Evolutionary conservation across 192 early-diverging fungal genomes (phyloP), one percentile per base, ranked within the genome.

Genomic region (Dissophora globulifera): DNA sequence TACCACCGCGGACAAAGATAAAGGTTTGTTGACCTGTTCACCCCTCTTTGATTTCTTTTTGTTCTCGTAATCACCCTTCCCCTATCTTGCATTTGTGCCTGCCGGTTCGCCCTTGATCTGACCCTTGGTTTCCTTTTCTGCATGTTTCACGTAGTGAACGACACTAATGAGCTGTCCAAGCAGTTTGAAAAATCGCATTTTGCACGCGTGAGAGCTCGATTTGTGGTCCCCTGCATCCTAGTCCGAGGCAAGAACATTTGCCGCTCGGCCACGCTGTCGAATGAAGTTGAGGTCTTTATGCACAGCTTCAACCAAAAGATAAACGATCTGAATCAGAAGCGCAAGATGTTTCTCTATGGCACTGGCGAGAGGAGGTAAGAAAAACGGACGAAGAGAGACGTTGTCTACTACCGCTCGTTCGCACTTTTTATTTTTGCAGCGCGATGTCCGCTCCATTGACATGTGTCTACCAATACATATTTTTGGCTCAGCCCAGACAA

Each of bases 151-250:
- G 17, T 47, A 71, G 76, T 79, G 29, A 79, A 79, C 19, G 76
- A 79, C 33, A 69, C 69, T 30, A 33, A 63, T 3, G 76, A 70
- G 53, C 53, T 79, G 17, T 52, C 69, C 11, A 69, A 64, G 33
- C 76, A 70, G 27, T 79, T 79, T 55, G 67, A 71, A 19, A 79
- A 79, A 13, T 79, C 76, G 23, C 76, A 71, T 35, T 79, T 79
- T 61, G 76, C 76, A 32, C 76, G 76, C 23, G 76, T 71, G 13
- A 47, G 76, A n/a, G 67, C 76, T 9, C 65, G 76, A 25, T 79
- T 79, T 52, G 76, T 79, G 15, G 59, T 79, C 9, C 76, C 76
- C 8, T 69, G 67, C 25, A 69, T 79, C 15, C 54, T 79, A 17
- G 76, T 79, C n/a, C 48, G 69, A 42, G 67, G 67, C 11, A 69